Percentiles rank a stretch among this genome's conserved stretches.
Evolutionary conservation across 1,284 basidiomycete species (phyloP).

Genomic region (Austroboletus olivaceoglutinosus): DNA sequence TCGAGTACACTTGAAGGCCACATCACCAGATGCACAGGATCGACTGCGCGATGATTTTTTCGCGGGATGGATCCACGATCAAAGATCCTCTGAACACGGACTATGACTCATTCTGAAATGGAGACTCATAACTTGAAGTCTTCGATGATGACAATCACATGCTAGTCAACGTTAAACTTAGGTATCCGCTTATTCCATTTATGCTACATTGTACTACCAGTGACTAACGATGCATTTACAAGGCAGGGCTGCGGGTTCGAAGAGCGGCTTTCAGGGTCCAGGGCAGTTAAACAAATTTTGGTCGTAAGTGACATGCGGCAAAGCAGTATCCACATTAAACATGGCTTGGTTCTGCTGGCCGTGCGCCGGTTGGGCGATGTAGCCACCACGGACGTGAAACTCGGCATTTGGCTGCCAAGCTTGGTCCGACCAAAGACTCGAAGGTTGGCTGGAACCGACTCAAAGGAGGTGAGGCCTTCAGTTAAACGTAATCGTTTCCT

Average conservation of each 20-base stretch:
- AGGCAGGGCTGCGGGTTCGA: background rate
- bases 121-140: no score
- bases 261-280: background rate
- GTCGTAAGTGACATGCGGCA: background rate
- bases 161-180: background rate
- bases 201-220: background rate
- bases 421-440: background rate
- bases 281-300: background rate
- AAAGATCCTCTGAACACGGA: background rate
- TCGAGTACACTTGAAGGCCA: no score
- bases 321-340: background rate
- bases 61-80: background rate
- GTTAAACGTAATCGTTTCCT: background rate
- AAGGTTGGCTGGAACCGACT: conserved; percentile 3
- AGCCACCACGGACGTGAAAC: background rate
- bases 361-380: background rate
- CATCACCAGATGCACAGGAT: background rate
- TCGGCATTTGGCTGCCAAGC: background rate
- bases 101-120: background rate
- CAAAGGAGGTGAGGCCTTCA: background rate
- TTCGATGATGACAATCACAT: background rate
- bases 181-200: background rate
- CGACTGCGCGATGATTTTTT: background rate
- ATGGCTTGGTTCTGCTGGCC: background rate
- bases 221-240: background rate